Percentiles rank a stretch among this genome's conserved stretches.
Conservation (phyloP, 2,329 filamentous ascomycete species). For the Botrytis paeoniae region DNA sequence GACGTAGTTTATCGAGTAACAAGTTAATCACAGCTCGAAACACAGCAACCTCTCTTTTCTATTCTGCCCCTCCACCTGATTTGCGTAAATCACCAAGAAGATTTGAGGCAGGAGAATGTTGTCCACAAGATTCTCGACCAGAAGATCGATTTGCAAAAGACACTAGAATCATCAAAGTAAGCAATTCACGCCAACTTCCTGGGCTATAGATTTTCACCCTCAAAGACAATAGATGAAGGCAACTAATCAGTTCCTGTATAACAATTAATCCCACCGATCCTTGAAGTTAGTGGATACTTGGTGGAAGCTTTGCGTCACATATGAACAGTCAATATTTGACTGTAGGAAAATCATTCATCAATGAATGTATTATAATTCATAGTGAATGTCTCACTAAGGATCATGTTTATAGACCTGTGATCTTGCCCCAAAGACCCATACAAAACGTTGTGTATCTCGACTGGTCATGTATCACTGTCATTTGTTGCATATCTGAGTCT, state of each 20-base stretch:
- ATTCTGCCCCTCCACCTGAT: neutral
- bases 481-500: conserved; percentile 21
- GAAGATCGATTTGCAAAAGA: neutral
- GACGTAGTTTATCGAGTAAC: neutral
- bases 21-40: neutral
- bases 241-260: neutral
- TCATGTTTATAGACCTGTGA: neutral
- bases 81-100: neutral
- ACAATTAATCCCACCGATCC: neutral
- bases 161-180: neutral
- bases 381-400: neutral
- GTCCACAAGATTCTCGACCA: neutral
- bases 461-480: neutral
- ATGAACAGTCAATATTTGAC: neutral
- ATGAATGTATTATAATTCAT: neutral
- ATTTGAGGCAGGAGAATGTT: no score
- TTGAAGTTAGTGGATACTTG: neutral
- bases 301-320: neutral
- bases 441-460: neutral
- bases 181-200: neutral
- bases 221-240: neutral
- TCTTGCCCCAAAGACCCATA: neutral
- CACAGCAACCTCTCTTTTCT: neutral
- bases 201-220: neutral
- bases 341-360: neutral